Evolutionary conservation across 129 eudicot genomes (phyloP), one percentile per base, ranked within the genome.

Genomic region (Solidago caesia): DNA sequence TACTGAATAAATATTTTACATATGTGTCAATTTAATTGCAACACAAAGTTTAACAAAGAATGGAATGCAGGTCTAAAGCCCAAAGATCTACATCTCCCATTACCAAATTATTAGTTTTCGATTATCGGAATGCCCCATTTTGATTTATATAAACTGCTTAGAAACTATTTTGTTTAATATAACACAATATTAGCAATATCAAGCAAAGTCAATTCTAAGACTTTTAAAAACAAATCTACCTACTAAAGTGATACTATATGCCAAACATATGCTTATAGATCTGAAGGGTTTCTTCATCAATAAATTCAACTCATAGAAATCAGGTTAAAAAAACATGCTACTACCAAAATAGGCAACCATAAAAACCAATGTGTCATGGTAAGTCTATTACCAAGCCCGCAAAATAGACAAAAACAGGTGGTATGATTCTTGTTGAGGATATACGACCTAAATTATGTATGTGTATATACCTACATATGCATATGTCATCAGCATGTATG

Each of bases 221-320:
- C 16, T 39, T 62, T 74, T 49, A 13, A 13, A 61, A 74, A 62
- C 33, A 64, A 16, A 64, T 64, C 72, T 64, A 75, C 71, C 71
- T 33, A 52, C 71, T 52, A 64, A 42, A 52, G 64, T 75, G 21
- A 64, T 9, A 1, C 27, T 39, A 64, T 48, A 29, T 64, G 59
- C 26, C 59, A 63, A 44, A 15, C 39, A 47, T 41, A 21, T 49
- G 64, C 61, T 21, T 13, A 45, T 7, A 64, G 43, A 74, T 48
- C 42, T 74, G 49, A 63, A 1, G 63, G 4, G 25, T 47, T 75
- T 51, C 6, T 48, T 49, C 52, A 47, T 41, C 62, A 49, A 52
- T 53, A 41, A 15, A 48, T 11, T 64, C 72, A 64, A 51, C 79
- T 64, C 72, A 55, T 21, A 21, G 21, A 21, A 21, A 21, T 21